Conservation (phyloP, 306 rosid genomes). For the Crataegus laevigata region DNA sequence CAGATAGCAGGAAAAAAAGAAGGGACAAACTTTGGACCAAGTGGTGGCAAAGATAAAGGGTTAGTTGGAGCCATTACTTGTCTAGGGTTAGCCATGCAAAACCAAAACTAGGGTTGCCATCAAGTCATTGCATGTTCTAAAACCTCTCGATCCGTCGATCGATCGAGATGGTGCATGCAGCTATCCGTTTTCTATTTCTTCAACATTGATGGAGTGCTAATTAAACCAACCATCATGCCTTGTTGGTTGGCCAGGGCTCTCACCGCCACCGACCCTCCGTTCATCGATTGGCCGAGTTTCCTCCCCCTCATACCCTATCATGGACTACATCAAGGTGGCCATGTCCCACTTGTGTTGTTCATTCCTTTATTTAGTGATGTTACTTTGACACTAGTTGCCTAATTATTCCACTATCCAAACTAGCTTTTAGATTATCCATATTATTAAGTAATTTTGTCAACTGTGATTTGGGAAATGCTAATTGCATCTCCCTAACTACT, state of each 20-base stretch:
- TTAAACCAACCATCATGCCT: background rate
- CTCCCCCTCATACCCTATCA: constrained; percentile 16
- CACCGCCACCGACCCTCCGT: constrained; percentile 35
- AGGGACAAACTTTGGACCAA: background rate
- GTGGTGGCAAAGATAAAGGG: constrained; percentile 4
- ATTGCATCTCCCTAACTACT: background rate
- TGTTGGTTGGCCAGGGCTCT: constrained; percentile 36
- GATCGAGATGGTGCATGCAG: background rate
- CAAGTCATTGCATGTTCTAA: background rate
- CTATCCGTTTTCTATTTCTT: background rate
- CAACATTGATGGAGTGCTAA: background rate
- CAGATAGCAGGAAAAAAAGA: background rate
- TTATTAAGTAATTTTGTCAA: background rate
- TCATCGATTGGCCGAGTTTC: background rate
- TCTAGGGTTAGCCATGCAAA: constrained; percentile 33
- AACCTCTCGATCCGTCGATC: background rate
- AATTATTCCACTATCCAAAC: background rate
- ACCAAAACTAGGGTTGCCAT: constrained; percentile 12
- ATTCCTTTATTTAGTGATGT: background rate
- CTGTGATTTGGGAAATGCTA: background rate
- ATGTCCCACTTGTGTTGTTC: constrained; percentile 14
- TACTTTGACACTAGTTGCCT: background rate
- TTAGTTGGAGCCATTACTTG: constrained; percentile 40
- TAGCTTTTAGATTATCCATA: background rate
- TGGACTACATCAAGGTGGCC: constrained; percentile 13